Evolutionary conservation across 192 early-diverging fungal genomes (phyloP), one percentile per base, ranked within the genome.

Genomic region (Coemansia sp.): DNA sequence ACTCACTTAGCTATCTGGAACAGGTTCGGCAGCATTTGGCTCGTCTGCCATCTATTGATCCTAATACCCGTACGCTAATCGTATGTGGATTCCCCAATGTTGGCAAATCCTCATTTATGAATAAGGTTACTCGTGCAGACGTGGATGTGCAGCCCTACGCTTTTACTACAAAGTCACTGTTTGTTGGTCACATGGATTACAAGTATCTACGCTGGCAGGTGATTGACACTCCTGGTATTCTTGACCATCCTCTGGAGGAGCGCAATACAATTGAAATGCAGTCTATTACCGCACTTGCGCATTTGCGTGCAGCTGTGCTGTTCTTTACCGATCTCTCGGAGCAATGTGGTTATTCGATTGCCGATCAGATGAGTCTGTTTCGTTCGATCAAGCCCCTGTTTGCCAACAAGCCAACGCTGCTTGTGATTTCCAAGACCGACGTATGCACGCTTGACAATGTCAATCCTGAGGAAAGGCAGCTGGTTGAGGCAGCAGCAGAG

Each of bases 241-340:
- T 99, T 53, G 98, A 99, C 84, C 98, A 97, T 76, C 95, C 98
- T 23, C 87, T 99, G 58, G 98, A 99, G 85, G 89, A 99, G 72
- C 88, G 95, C 71, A 99, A 99, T 84, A 98, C 96, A 31, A 99
- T 99, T 68, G 98, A 99, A 84, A 99, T 99, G 98, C 98, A 99
- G 86, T 97, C 95, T 58, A 95, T 99, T 72, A 99, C 98, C 8
- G 98, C 98, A 30, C 85, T 99, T 54, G 98, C 98, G 9, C 98
- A 99, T 76, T 81, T 99, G 83, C 89, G 96, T 64, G 90, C 94
- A 17, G 93, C 93, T 51, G 90, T 99, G 63, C 74, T 99, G 73
- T 99, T 91, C 88, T 99, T 99, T 79, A 90, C 98, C 67, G 98
- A 99, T 76, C 80, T 96, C 27, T 97, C 96, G 6, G 98, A 96